Base-by-base conservation (phyloP, 176 grass and related monocot species). In the Alopecurus myosuroides region DNA sequence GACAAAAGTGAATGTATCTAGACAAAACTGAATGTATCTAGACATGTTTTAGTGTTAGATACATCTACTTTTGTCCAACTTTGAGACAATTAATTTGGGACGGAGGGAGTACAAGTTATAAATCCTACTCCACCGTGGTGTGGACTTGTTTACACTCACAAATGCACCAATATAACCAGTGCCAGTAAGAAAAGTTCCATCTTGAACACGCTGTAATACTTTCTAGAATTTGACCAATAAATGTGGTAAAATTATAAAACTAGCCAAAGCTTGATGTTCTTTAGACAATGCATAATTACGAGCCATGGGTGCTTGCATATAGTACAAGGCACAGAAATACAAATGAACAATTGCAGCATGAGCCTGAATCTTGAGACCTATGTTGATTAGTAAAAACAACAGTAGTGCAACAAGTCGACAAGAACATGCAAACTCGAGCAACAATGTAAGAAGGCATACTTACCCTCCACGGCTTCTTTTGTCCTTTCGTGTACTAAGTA, bases 401-500 rank as follows among this genome's bases (percentile, higher is more conserved):
- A 53, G 4, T n/a, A 64, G 0, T 33, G 60, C 22, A 51, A 10
- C 36, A 48, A 44, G 10, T 19, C 7, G 2, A 78, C 51, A 45
- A 1, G 37, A 77, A n/a, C 15, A 45, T 6, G 53, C 8, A 76
- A 81, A 75, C 23, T 70, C 22, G 12, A 77, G 57, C 12, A 13
- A 46, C 1, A 0, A 46, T 5, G 8, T 82, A 65, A 86, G 20
- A 70, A 35, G 45, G 49, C 69, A 22, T 30, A 13, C 86, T 31
- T 93, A 98, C 93, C 97, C 97, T 82, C 91, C 94, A 70, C 97
- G 94, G 63, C 94, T 81, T 75, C 97, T 99, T 81, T 96, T 99
- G n/a, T 82, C 86, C 40, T 84, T 94, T 45, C 58, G 29, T 9
- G 80, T 74, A 48, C 50, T 49, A 61, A 90, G 93, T 70, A 90